A percentile compares a stretch with the other conserved stretches of the same genome.
These are phyloP conservation scores for Termitomyces sp. DNA, from an alignment of 768 basidiomycete genomes.

Conservation along the genomic window DNA sequence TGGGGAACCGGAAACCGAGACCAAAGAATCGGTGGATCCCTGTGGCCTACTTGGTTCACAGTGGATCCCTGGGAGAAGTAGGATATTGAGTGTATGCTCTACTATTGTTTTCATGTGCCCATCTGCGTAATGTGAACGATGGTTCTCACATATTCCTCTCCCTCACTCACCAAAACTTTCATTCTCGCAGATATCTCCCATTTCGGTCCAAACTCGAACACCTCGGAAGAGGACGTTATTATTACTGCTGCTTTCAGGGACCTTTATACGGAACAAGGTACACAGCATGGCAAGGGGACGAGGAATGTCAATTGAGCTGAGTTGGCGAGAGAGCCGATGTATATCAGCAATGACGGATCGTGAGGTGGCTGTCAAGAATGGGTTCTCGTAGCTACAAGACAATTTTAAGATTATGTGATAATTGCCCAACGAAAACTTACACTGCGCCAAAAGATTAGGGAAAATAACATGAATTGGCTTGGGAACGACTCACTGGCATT, in stretches of 20 bases:
- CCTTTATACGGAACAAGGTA: slow-evolving; percentile 43
- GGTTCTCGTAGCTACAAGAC: slow-evolving; percentile 66
- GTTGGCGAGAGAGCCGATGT: slow-evolving; percentile 52
- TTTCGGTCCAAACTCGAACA: slow-evolving; percentile 67
- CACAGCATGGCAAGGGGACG: slow-evolving; percentile 56
- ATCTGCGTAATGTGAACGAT: slow-evolving; percentile 5
- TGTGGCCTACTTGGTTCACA: slow-evolving; percentile 31
- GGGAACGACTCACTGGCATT: slow-evolving; percentile 49
- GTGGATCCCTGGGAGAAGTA: slow-evolving; percentile 72
- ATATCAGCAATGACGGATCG: slow-evolving; percentile 70
- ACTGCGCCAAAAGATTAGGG: slow-evolving; percentile 23
- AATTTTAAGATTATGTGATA: slow-evolving; percentile 1
- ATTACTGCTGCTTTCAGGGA: slow-evolving; percentile 19
- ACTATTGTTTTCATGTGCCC: slow-evolving; percentile 55
- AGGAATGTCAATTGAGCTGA: slow-evolving; percentile 64
- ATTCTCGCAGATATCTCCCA: slow-evolving; percentile 70
- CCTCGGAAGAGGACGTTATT: slow-evolving; percentile 53
- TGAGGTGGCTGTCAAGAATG: slow-evolving; percentile 69
- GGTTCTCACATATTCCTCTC: not conserved
- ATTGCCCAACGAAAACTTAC: slow-evolving; percentile 26
- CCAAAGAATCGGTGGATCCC: slow-evolving; percentile 34
- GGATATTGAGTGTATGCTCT: slow-evolving; percentile 74
- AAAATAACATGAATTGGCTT: slow-evolving; percentile 4
- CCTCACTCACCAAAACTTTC: slow-evolving; percentile 64
- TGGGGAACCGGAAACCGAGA: slow-evolving; percentile 26